Evolutionary conservation across 2,329 filamentous ascomycete species (phyloP).

Genomic region (Aspergillus piperis): DNA sequence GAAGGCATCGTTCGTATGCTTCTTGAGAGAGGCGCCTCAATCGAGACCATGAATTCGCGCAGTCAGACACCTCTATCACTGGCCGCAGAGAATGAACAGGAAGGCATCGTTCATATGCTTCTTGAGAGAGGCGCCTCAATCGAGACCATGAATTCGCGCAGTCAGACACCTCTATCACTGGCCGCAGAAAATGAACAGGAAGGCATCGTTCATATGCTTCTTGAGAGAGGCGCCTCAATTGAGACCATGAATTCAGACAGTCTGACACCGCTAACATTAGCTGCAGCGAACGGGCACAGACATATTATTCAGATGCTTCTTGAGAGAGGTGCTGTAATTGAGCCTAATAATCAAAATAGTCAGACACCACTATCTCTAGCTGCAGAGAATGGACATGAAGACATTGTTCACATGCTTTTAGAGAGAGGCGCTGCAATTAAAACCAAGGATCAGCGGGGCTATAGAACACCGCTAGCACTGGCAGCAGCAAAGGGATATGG

Average conservation of each 20-base stretch:
- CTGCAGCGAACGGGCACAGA: not conserved
- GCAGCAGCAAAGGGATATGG: constrained; percentile 6
- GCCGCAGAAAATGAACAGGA: not conserved
- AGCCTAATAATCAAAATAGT: not conserved
- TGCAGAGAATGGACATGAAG: not conserved
- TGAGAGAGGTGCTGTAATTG: not conserved
- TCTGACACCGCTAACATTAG: not conserved
- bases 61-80: not conserved
- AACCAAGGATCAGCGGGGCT: too few relatives aligned
- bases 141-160: too few relatives aligned
- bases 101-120: not conserved
- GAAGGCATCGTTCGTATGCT: not conserved
- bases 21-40: not conserved
- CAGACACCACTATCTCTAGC: constrained; percentile 8
- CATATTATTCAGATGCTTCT: not conserved
- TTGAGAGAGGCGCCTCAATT: not conserved
- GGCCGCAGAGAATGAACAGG: not conserved
- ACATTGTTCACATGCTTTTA: constrained; percentile 4
- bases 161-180: not conserved
- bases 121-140: not conserved
- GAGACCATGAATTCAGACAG: too few relatives aligned
- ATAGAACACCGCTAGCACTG: not conserved
- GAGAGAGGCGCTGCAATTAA: not conserved
- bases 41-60: too few relatives aligned
- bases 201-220: not conserved